These are phyloP conservation scores for Saccharum hybrid DNA, from an alignment of 202 grass and related monocot genomes.

Conservation along the genomic window DNA sequence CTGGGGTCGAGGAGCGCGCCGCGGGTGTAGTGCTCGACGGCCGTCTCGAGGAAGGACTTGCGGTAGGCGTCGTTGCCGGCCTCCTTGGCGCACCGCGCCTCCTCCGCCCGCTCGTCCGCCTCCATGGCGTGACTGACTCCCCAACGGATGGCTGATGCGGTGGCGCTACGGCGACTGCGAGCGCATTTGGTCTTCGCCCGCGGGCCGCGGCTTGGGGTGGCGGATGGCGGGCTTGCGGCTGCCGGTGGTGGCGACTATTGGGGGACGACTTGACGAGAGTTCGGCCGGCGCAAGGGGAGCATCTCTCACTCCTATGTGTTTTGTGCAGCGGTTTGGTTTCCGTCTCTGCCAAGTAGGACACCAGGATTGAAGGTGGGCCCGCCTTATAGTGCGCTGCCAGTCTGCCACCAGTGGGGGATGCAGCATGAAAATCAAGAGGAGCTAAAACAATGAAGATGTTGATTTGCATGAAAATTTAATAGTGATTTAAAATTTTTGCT, in stretches of 20 bases:
- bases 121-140: conserved; percentile 33
- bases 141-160: background rate
- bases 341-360: background rate
- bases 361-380: background rate
- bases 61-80: conserved; percentile 62
- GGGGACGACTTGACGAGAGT: conserved; percentile 29
- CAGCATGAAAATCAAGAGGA: too few relatives aligned
- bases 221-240: background rate
- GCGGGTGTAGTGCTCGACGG: conserved; percentile 62
- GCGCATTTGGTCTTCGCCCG: background rate
- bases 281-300: background rate
- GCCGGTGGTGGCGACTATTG: background rate
- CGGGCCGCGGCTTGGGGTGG: background rate
- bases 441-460: too few relatives aligned
- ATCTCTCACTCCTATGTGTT: too few relatives aligned
- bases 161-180: background rate
- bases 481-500: too few relatives aligned
- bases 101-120: conserved; percentile 37
- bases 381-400: background rate
- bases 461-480: too few relatives aligned
- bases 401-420: too few relatives aligned
- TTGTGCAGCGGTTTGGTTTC: background rate
- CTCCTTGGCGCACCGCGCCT: conserved; percentile 56
- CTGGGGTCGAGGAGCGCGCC: conserved; percentile 47
- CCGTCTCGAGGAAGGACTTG: conserved; percentile 60